These are phyloP conservation scores for Xylaria telfairii DNA, from an alignment of 495 filamentous ascomycete genomes.

Conservation along the genomic window DNA sequence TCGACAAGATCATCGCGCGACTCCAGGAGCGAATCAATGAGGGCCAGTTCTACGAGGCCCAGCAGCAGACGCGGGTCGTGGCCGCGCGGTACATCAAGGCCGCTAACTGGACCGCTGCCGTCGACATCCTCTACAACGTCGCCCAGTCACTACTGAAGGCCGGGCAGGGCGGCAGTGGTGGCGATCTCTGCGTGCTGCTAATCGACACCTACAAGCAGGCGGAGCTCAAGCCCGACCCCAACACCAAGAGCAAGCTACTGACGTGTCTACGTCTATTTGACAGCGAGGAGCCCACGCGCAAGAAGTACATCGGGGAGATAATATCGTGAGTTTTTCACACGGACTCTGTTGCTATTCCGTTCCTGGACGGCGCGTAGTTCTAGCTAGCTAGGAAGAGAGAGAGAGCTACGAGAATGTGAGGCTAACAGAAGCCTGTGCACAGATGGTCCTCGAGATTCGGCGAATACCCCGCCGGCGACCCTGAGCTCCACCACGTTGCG, in stretches of 20 bases:
- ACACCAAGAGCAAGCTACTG: conserved; percentile 63
- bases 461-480: conserved; percentile 89
- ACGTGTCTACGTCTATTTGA: conserved; percentile 79
- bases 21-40: conserved; percentile 77
- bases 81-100: conserved; percentile 90
- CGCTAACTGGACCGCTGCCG: conserved; percentile 79
- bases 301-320: conserved; percentile 87
- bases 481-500: conserved; percentile 92
- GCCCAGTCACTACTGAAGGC: conserved; percentile 84
- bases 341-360: background rate
- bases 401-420: conserved; percentile 14
- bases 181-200: conserved; percentile 84
- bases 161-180: conserved; percentile 89
- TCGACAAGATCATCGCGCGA: conserved; percentile 57
- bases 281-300: conserved; percentile 83
- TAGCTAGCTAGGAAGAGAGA: conserved; percentile 14
- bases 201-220: conserved; percentile 88
- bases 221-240: conserved; percentile 72
- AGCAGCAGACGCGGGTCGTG: conserved; percentile 94
- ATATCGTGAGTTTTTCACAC: conserved; percentile 64
- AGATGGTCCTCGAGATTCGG: conserved; percentile 87
- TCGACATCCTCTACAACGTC: conserved; percentile 84
- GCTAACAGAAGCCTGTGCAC: conserved; percentile 27
- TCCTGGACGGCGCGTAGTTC: background rate
- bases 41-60: conserved; percentile 95